A percentile compares a stretch with the other conserved stretches of the same genome.
Evolutionary conservation across 345 rosid species (phyloP).

Genomic region (Lagerstroemia speciosa): DNA sequence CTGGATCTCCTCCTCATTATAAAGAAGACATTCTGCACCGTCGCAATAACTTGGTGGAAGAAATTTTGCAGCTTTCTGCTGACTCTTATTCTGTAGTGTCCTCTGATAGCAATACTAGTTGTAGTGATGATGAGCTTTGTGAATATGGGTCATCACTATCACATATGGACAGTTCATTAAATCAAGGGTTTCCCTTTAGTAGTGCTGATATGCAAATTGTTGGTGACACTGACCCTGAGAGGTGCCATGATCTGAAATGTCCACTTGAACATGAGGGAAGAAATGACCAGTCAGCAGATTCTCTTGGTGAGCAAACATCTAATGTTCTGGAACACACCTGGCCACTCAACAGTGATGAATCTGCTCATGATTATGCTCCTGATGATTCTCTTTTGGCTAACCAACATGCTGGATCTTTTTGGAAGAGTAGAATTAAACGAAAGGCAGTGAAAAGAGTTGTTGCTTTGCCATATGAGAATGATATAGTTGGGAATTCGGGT

Average conservation of each 20-base stretch:
- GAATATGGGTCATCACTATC: conserved; percentile 36
- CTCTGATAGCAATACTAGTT: conserved; percentile 71
- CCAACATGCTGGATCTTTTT: conserved; percentile 38
- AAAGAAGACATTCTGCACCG: conserved; percentile 74
- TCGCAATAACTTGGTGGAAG: conserved; percentile 82
- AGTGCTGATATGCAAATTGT: conserved; percentile 15
- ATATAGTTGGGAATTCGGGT: conserved; percentile 20
- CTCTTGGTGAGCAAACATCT: conserved; percentile 25
- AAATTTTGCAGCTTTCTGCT: conserved; percentile 87
- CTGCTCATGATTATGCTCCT: conserved; percentile 22
- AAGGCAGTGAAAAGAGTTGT: conserved; percentile 50
- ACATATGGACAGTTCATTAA: conserved; percentile 29
- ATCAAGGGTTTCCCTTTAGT: conserved; percentile 19
- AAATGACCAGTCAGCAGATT: conserved; percentile 27
- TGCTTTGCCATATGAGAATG: conserved; percentile 37
- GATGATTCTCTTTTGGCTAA: conserved; percentile 31
- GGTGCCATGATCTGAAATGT: conserved; percentile 14
- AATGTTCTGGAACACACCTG: conserved; percentile 19
- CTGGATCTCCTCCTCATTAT: conserved; percentile 85
- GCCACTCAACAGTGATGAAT: conserved; percentile 20
- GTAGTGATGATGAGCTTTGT: conserved; percentile 57
- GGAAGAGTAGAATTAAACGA: conserved; percentile 42
- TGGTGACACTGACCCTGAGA: conserved; percentile 14
- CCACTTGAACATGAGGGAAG: conserved; percentile 21
- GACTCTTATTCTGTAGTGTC: conserved; percentile 74